Base-by-base conservation (phyloP, 2,329 filamentous ascomycete genomes). In the Polychaeton citri region DNA sequence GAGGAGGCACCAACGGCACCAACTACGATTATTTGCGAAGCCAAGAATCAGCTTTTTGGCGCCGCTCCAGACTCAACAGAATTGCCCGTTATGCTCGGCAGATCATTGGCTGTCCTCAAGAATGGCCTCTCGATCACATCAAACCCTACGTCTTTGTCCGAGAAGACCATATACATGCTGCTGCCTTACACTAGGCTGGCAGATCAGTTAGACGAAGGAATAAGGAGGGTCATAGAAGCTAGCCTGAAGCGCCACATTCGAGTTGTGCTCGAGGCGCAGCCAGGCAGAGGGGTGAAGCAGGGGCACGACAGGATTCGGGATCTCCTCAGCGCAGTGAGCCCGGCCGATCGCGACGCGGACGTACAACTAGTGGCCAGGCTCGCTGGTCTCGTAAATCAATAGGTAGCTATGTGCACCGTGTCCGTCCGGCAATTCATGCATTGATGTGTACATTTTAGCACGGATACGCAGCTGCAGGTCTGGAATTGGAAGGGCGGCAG, bases 71-170 rank as follows among this genome's bases (percentile, higher is more conserved):
- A 66, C 21, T 80, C 80, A 2, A 66, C 78, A 6, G 73, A 76
- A 3, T 94, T 93, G 58, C 81, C 86, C 5, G 65, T 68, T 30
- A 79, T 76, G 33, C 61, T 95, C 41, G 72, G 76, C 34, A 67
- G 72, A 39, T 71, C 76, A 6, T 64, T 95, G 35, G 64, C 68
- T 2, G 64, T 69, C 32, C 57, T 95, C 42, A 77, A 71, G 49
- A 64, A 65, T 37, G 60, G 65, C 16, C 55, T 64, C 24, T 17
- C 13, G 10, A 10, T 16, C 30, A 49, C 62, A 43, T 43, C 51
- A 15, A 37, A 58, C 57, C 43, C 58, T 34, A 44, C 50, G 34
- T 51, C 52, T 19, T 47, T 74, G 35, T 63, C 65, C 28, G 55
- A 62, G 47, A 61, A 64, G 39, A 58, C 69, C 34, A 56, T 71